These are phyloP conservation scores for Globisporangium nagaii DNA, from an alignment of 352 stramenopile genomes.

Conservation along the genomic window DNA sequence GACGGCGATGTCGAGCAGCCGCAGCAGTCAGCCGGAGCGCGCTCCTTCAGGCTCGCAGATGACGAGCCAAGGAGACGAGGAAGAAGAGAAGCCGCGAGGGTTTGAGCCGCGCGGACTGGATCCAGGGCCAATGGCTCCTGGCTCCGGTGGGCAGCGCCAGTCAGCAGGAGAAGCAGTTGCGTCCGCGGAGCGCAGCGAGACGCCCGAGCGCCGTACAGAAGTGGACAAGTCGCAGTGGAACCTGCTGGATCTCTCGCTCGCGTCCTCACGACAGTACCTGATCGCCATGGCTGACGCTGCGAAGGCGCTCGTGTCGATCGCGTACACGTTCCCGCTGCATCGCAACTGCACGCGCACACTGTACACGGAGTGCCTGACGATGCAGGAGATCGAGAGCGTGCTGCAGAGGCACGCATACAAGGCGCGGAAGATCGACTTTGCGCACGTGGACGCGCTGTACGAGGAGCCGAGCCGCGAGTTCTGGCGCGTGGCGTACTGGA, in stretches of 20 bases:
- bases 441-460: slow-evolving; percentile 31
- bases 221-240: slow-evolving; percentile 16
- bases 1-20: not conserved
- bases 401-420: slow-evolving; percentile 36
- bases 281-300: slow-evolving; percentile 54
- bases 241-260: slow-evolving; percentile 36
- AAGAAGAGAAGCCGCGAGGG: slow-evolving; percentile 23
- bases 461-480: slow-evolving; percentile 38
- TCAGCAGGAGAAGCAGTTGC: no score
- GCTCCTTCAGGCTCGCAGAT: no score
- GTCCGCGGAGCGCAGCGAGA: no score
- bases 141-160: not conserved
- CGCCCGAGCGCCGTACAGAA: not conserved
- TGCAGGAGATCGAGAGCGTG: slow-evolving; percentile 37
- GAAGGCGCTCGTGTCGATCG: slow-evolving; percentile 38
- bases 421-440: slow-evolving; percentile 27
- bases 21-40: no score
- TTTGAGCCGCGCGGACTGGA: not conserved
- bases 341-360: slow-evolving; percentile 31
- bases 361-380: slow-evolving; percentile 37
- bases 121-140: not conserved
- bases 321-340: slow-evolving; percentile 57
- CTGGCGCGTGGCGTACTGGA: slow-evolving; percentile 56
- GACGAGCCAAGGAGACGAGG: no score
- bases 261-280: slow-evolving; percentile 35